Percentiles rank a stretch among this genome's conserved stretches.
These are phyloP conservation scores for Mallotus japonicus DNA, from an alignment of 441 rosid species.

Conservation along the genomic window DNA sequence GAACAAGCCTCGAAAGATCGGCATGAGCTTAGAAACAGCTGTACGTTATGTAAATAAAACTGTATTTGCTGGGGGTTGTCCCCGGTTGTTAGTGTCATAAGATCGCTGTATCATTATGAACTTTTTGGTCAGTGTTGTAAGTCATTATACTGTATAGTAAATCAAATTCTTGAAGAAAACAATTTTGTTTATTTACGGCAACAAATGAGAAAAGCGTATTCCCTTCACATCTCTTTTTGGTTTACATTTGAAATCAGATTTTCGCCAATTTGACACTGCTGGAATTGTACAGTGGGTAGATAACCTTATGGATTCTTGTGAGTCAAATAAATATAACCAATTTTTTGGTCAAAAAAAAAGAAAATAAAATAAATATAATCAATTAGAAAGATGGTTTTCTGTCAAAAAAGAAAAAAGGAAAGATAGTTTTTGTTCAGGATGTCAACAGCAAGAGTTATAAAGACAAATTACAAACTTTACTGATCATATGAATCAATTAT, in stretches of 20 bases:
- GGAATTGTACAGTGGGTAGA: no score
- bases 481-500: background rate
- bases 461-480: background rate
- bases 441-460: background rate
- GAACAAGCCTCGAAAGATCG: conserved; percentile 18
- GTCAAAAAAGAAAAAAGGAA: no score
- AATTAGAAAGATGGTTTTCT: no score
- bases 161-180: conserved; percentile 20
- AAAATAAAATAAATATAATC: no score
- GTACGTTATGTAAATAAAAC: conserved; percentile 50
- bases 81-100: conserved; percentile 29
- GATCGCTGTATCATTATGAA: conserved; percentile 30
- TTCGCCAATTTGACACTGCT: no score
- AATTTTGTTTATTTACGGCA: conserved; percentile 18
- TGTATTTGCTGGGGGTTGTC: conserved; percentile 22
- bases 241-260: no score
- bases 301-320: no score
- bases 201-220: background rate
- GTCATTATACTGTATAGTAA: conserved; percentile 40
- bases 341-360: no score
- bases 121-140: conserved; percentile 24
- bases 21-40: conserved; percentile 32
- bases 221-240: background rate
- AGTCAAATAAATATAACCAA: no score
- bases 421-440: no score